These are phyloP conservation scores for Pseudonitzschia delicatissima DNA, from an alignment of 108 stramenopile genomes.

Conservation along the genomic window DNA sequence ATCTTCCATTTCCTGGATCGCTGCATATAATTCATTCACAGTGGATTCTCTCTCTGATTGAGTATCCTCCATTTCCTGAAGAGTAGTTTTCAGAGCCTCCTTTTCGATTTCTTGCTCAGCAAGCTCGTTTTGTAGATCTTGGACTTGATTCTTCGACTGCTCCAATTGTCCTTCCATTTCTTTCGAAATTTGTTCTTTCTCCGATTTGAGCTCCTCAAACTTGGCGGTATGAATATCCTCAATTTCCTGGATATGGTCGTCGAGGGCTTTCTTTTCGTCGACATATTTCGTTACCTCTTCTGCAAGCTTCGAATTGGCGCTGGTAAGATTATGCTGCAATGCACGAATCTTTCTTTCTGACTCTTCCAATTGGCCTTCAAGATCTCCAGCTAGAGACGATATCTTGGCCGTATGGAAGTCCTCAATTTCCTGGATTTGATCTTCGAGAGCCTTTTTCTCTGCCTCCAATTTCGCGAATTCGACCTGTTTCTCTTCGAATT, in stretches of 20 bases:
- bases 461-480: neutral
- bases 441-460: neutral
- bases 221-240: neutral
- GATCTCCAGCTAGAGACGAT: neutral
- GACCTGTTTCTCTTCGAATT: constrained; percentile 5
- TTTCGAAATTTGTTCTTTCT: neutral
- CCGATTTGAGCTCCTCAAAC: neutral
- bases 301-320: neutral
- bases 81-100: neutral
- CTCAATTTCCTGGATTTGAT: neutral
- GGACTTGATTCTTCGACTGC: neutral
- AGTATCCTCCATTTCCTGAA: neutral
- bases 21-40: neutral
- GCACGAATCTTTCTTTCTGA: neutral
- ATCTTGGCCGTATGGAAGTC: constrained; percentile 5
- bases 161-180: neutral
- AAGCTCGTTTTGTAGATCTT: neutral
- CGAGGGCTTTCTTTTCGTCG: constrained; percentile 1
- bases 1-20: neutral
- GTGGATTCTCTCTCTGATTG: neutral
- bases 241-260: neutral
- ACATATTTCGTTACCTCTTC: neutral
- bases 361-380: neutral
- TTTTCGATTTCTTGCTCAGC: neutral
- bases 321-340: neutral